Conservation (phyloP, 2,329 filamentous ascomycete species). For the Fusarium brevicatenulatum region DNA sequence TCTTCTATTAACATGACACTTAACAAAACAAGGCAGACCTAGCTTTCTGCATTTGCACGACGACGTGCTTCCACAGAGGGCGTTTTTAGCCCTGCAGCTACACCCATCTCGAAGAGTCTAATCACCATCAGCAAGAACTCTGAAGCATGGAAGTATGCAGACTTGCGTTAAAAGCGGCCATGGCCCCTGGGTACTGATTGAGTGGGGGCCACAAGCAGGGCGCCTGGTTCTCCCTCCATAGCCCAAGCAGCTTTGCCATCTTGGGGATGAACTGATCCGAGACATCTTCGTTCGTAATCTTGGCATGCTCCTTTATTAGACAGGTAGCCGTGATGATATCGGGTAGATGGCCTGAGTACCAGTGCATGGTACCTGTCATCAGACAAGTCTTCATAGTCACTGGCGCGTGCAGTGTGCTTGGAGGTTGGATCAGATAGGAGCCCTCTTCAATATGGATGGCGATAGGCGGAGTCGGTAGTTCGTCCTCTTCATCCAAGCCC, state of each 20-base stretch:
- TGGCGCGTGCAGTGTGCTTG: not conserved
- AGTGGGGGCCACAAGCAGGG: not conserved
- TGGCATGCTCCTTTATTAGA: not conserved
- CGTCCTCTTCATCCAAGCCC: not conserved
- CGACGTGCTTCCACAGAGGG: not conserved
- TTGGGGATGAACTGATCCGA: not conserved
- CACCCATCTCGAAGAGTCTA: not conserved
- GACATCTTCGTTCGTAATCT: not conserved
- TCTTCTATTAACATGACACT: accelerated
- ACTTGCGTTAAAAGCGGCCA: not conserved
- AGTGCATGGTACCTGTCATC: not conserved
- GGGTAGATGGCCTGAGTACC: not conserved
- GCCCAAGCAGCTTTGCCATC: not conserved
- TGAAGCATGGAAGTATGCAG: not conserved
- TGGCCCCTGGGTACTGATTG: not conserved
- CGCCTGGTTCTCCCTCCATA: not conserved
- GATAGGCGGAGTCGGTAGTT: not conserved
- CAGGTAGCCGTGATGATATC: not conserved
- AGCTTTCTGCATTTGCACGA: not conserved
- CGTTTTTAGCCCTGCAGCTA: not conserved
- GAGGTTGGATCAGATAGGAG: not conserved
- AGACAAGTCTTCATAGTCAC: not conserved
- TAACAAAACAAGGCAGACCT: not conserved
- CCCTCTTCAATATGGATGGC: not conserved
- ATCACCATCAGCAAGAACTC: not conserved